These are phyloP conservation scores for Podospora conica DNA, from an alignment of 495 filamentous ascomycete species.

Conservation along the genomic window DNA sequence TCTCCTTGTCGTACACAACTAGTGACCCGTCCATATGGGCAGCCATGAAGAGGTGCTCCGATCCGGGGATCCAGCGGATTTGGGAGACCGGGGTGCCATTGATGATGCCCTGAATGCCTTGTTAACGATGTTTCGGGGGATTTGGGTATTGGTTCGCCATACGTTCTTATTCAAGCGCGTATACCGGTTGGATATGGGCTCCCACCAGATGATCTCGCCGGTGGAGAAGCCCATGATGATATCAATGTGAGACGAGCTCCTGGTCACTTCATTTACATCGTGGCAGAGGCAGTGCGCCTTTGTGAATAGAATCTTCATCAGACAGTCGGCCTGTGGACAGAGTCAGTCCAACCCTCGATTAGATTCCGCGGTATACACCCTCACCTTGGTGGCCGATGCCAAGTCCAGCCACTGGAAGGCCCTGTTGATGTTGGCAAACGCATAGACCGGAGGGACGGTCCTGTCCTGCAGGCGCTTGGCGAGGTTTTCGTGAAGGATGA, in stretches of 20 bases:
- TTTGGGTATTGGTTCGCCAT: slow-evolving; percentile 16
- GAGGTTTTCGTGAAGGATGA: slow-evolving; percentile 82
- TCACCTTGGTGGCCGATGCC: slow-evolving; percentile 51
- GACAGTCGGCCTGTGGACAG: slow-evolving; percentile 61
- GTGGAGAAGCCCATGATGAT: slow-evolving; percentile 93
- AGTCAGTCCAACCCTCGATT: not conserved
- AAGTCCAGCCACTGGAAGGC: slow-evolving; percentile 71
- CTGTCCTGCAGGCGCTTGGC: slow-evolving; percentile 73
- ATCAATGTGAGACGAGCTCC: slow-evolving; percentile 72
- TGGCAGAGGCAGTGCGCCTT: slow-evolving; percentile 94
- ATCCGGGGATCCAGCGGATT: slow-evolving; percentile 88
- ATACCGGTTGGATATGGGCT: slow-evolving; percentile 94
- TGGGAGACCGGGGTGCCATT: slow-evolving; percentile 77
- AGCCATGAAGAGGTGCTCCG: slow-evolving; percentile 89
- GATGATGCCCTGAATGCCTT: slow-evolving; percentile 60
- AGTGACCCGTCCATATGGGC: slow-evolving; percentile 91
- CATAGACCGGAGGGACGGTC: slow-evolving; percentile 70
- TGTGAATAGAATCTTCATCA: slow-evolving; percentile 94
- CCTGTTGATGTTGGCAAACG: slow-evolving; percentile 90
- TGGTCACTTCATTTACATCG: slow-evolving; percentile 82
- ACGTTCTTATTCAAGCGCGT: slow-evolving; percentile 93
- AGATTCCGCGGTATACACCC: not conserved
- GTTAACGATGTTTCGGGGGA: slow-evolving; percentile 9
- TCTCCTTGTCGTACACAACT: slow-evolving; percentile 97
- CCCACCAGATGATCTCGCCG: slow-evolving; percentile 97